phyloP scores from a whole-genome alignment of 1,284 basidiomycete species.

The Trametes pubescens region DNA sequence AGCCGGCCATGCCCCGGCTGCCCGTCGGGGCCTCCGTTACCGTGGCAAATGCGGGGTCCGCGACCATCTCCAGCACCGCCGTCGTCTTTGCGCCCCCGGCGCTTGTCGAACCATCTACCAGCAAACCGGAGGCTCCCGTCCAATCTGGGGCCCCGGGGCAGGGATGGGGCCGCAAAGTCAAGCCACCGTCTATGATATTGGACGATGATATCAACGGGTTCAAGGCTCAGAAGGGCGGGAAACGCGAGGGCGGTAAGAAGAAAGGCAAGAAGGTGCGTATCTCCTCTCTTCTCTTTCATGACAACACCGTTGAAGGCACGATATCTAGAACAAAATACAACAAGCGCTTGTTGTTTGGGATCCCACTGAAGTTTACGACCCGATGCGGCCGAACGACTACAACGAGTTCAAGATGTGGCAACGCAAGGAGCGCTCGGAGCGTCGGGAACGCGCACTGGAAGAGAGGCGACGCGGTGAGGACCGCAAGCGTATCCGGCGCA shows the following conservation, averaged over 20 bases:
- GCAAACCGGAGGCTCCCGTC: conserved; percentile 39
- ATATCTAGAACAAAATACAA: conserved; percentile 64
- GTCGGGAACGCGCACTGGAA: conserved; percentile 62
- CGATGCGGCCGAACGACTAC: conserved; percentile 85
- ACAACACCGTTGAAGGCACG: no score
- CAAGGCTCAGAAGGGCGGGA: conserved; percentile 59
- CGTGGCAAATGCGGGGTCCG: conserved; percentile 41
- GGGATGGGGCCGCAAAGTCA: conserved; percentile 86
- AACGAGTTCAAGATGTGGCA: conserved; percentile 85
- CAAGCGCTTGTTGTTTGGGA: conserved; percentile 70
- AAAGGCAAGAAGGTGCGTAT: conserved; percentile 70
- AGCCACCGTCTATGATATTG: conserved; percentile 87
- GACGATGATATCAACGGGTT: conserved; percentile 90
- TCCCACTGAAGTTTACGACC: conserved; percentile 81
- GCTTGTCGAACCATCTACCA: conserved; percentile 52
- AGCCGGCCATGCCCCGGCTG: conserved; percentile 56
- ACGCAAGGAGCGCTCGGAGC: conserved; percentile 74
- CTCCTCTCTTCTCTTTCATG: neutral
- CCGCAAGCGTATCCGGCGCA: conserved; percentile 63
- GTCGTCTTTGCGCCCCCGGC: conserved; percentile 76
- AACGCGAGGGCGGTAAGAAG: conserved; percentile 56
- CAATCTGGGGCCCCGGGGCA: conserved; percentile 43
- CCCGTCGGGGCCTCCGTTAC: conserved; percentile 69
- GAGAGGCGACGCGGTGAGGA: conserved; percentile 66
- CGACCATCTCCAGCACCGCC: conserved; percentile 69